Evolutionary conservation across 805 yeast species (phyloP).

Genomic region (Suhomyces tanzawaensis): DNA sequence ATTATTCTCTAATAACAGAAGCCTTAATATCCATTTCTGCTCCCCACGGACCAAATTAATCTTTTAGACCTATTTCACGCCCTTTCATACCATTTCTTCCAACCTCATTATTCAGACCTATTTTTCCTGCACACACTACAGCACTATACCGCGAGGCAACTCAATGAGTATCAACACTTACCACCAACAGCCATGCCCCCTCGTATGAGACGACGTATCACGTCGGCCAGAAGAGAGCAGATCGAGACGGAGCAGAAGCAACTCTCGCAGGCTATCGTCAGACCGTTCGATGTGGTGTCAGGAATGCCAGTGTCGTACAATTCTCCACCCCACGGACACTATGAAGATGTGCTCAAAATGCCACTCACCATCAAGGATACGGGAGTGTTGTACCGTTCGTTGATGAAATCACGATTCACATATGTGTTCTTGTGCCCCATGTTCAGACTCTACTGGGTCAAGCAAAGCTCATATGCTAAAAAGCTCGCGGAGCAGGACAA

Average conservation of each 20-base stretch:
- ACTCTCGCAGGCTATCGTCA: constrained; percentile 34
- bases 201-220: constrained; percentile 44
- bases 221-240: constrained; percentile 40
- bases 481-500: constrained; percentile 37
- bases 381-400: constrained; percentile 67
- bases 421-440: constrained; percentile 60
- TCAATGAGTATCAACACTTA: background rate
- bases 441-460: constrained; percentile 79
- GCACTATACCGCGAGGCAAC: background rate
- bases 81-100: too few species aligned
- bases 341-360: constrained; percentile 50
- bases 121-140: background rate
- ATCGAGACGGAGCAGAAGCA: constrained; percentile 41
- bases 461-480: constrained; percentile 57
- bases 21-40: too few species aligned
- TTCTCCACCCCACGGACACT: constrained; percentile 58
- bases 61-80: too few species aligned
- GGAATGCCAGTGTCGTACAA: constrained; percentile 66
- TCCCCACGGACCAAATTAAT: too few species aligned
- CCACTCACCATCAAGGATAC: constrained; percentile 72
- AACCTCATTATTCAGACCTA: too few species aligned
- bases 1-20: too few species aligned
- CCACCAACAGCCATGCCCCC: constrained; percentile 30
- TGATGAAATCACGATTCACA: constrained; percentile 66
- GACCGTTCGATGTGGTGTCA: constrained; percentile 67